Conservation (phyloP, 2,329 filamentous ascomycete genomes). For the Aquanectria penicillioides region DNA sequence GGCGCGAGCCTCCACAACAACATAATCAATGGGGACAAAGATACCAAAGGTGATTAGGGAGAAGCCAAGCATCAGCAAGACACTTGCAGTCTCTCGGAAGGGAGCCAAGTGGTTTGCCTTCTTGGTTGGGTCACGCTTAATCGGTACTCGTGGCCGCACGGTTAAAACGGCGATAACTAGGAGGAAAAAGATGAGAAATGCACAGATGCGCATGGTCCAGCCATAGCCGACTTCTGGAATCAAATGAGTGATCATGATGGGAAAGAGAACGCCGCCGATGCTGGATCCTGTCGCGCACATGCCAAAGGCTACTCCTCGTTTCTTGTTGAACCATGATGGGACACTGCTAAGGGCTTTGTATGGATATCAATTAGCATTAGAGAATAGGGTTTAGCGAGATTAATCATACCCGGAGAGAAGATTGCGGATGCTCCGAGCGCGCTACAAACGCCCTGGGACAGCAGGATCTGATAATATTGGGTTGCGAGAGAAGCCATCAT, state of each 20-base stretch:
- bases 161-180: conserved; percentile 46
- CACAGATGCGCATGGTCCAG: conserved; percentile 53
- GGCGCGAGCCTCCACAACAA: conserved; percentile 45
- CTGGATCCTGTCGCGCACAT: conserved; percentile 48
- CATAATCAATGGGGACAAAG: conserved; percentile 51
- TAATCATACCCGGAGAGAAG: conserved; percentile 43
- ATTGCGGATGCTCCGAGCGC: conserved; percentile 46
- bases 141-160: conserved; percentile 35
- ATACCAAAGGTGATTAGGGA: conserved; percentile 48
- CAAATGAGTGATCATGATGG: conserved; percentile 51
- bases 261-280: conserved; percentile 53
- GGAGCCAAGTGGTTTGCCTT: conserved; percentile 44
- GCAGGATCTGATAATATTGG: conserved; percentile 52
- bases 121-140: conserved; percentile 40
- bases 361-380: neutral
- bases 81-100: conserved; percentile 43
- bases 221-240: conserved; percentile 48
- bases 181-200: conserved; percentile 49
- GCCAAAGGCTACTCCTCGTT: conserved; percentile 49
- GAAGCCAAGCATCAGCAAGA: conserved; percentile 44
- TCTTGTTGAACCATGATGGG: conserved; percentile 46
- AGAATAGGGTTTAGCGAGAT: neutral
- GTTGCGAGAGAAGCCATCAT: conserved; percentile 68
- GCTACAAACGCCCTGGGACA: conserved; percentile 52
- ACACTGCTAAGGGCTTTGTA: conserved; percentile 43